Conservation (phyloP, 2,329 filamentous ascomycete genomes). For the Aspergillus sp. region DNA sequence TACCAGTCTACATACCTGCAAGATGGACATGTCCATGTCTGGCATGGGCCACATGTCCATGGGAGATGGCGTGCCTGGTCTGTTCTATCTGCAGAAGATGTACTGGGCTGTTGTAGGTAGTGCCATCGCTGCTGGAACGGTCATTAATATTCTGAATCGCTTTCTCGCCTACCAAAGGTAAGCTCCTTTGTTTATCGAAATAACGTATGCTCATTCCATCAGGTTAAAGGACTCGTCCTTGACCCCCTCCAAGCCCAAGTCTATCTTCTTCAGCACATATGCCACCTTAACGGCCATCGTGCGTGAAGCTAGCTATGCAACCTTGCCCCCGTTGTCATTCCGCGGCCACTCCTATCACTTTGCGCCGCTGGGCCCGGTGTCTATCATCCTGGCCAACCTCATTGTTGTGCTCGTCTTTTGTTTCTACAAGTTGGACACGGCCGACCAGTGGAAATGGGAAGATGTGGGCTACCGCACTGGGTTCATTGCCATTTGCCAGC, state of each 20-base stretch:
- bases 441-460: slow-evolving; percentile 55
- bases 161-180: slow-evolving; percentile 54
- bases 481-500: slow-evolving; percentile 54
- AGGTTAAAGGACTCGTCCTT: slow-evolving; percentile 49
- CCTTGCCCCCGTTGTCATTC: slow-evolving; percentile 39
- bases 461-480: slow-evolving; percentile 59
- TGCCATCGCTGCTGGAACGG: slow-evolving; percentile 36
- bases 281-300: slow-evolving; percentile 57
- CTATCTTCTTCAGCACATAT: slow-evolving; percentile 48
- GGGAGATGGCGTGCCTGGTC: slow-evolving; percentile 46
- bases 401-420: slow-evolving; percentile 55
- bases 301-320: slow-evolving; percentile 55
- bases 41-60: slow-evolving; percentile 45
- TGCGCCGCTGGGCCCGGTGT: slow-evolving; percentile 42
- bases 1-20: background rate
- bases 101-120: slow-evolving; percentile 55
- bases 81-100: slow-evolving; percentile 52
- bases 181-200: slow-evolving; percentile 1
- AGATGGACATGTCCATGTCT: slow-evolving; percentile 26
- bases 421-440: slow-evolving; percentile 57
- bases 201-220: slow-evolving; percentile 1
- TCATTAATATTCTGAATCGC: slow-evolving; percentile 49
- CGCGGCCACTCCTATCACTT: slow-evolving; percentile 36
- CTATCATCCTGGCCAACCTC: slow-evolving; percentile 47
- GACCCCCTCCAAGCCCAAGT: slow-evolving; percentile 57